Base-by-base conservation (phyloP, 257 asterid species). In the Mentha longifolia region DNA sequence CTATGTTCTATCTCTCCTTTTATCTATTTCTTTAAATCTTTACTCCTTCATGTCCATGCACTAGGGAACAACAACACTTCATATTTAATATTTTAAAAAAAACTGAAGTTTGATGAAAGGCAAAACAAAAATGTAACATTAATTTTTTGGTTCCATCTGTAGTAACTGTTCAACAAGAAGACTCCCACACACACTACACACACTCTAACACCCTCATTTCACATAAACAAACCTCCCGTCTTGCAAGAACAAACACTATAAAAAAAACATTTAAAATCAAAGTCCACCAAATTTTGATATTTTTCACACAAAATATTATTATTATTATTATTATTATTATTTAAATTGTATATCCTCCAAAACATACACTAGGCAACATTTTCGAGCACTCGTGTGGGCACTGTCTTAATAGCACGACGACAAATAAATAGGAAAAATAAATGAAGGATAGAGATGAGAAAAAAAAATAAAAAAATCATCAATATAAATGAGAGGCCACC, bases 41-140 rank as follows among this genome's bases (percentile, higher is more conserved):
- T 71, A 80, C 59, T 81, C 81, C 47, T 76, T 83, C 86, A 62
- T 85, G 93, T 83, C 93, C 77, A 78, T 72, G 86, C 67, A 78
- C 76, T 73, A 67, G 89, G 97, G 91, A 87, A 80, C 90, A 87
- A 85, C 82, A 82, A 76, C 63, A 77, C 74, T 75, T 72, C 81
- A 84, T 77, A 80, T 35, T 35, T 35, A 35, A 35, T 35, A 6
- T 5, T 81, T 61, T 74, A 72, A 75, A 72, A 50, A 67, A 61
- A 20, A 15, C 45, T 42, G 1, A 50, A 16, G 54, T 47, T 14
- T 50, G 3, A 15, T 12, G 14, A 22, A 49, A 41, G 51, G 25
- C 19, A 57, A 30, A 31, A 47, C 31, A 43, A 31, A 22, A 15
- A 1, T 28, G 19, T 76, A 41, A 37, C 54, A n/a, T n/a, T n/a